Conservation (phyloP, 2,329 filamentous ascomycete genomes). For the Epichloe coenophiala region DNA sequence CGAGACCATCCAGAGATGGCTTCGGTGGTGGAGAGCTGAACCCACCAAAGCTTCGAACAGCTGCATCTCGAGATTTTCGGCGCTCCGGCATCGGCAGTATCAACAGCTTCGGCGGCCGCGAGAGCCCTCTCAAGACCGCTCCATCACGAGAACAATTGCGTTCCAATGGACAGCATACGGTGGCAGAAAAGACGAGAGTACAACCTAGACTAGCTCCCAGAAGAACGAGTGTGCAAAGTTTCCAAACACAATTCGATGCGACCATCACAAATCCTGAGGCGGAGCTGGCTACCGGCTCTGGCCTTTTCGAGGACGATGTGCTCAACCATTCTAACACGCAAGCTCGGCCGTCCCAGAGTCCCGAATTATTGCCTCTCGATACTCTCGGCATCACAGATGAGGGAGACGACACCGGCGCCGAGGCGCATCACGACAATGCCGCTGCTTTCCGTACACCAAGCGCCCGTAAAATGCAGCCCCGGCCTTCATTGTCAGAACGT, state of each 20-base stretch:
- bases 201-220: constrained; percentile 7
- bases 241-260: constrained; percentile 6
- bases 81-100: constrained; percentile 12
- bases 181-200: constrained; percentile 4
- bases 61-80: constrained; percentile 27
- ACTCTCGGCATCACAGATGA: background rate
- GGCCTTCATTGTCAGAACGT: constrained; percentile 61
- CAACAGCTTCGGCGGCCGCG: constrained; percentile 9
- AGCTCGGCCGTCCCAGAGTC: background rate
- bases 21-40: constrained; percentile 18
- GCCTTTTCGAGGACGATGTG: background rate
- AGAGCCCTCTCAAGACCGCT: constrained; percentile 7
- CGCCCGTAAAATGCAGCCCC: constrained; percentile 14
- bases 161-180: constrained; percentile 2
- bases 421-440: constrained; percentile 7
- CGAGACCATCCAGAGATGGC: constrained; percentile 1
- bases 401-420: background rate
- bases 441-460: constrained; percentile 9
- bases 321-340: background rate
- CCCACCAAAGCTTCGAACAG: constrained; percentile 26
- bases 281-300: background rate
- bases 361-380: background rate
- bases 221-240: constrained; percentile 3
- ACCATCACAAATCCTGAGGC: background rate
- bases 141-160: constrained; percentile 11